Evolutionary conservation across 176 grass and related monocot genomes (phyloP), one percentile per base, ranked within the genome.

Genomic region (Tuctoria greenei): DNA sequence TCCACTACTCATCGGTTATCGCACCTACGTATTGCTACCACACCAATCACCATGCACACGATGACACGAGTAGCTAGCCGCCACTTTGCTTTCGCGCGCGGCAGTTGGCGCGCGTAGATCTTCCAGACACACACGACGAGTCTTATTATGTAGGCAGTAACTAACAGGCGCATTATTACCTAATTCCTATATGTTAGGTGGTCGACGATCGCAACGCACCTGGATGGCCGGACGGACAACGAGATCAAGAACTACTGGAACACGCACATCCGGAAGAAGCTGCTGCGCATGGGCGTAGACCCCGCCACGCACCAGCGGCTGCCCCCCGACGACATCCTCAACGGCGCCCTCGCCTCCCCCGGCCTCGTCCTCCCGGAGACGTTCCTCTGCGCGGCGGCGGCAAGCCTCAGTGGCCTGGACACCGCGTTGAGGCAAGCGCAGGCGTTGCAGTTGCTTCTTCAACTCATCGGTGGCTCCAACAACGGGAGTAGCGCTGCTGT

Each of bases 221-320:
- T 93, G 46, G 76, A 87, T 8, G 83, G 88, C 15, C 72, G 88
- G 61, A 90, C 83, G 55, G 88, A 90, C 84, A 90, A 90, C 83
- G 88, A 90, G 83, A 90, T 90, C 78, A 90, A 90, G 83, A 90
- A 90, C 83, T 79, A 90, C 83, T 90, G 83, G 83, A 90, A 90
- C 62, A 90, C 88, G 49, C 88, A 83, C 79, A 86, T 90, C 73
- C 55, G 73, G 21, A 93, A 93, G 91, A 95, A 87, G 86, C 89
- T 95, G 51, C 16, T 79, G 25, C 64, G 82, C 34, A 85, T 81
- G 69, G 83, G 89, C 28, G 28, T 95, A 46, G 89, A 95, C 81
- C 92, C 92, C 1, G 86, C 77, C 63, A 95, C 89, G 4, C 92
- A 95, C 79, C 70, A 75, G 26, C 81, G 61, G 1, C 63, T 90